Conservation (phyloP, 1,284 basidiomycete species). For the Leucoagaricus sp. region DNA sequence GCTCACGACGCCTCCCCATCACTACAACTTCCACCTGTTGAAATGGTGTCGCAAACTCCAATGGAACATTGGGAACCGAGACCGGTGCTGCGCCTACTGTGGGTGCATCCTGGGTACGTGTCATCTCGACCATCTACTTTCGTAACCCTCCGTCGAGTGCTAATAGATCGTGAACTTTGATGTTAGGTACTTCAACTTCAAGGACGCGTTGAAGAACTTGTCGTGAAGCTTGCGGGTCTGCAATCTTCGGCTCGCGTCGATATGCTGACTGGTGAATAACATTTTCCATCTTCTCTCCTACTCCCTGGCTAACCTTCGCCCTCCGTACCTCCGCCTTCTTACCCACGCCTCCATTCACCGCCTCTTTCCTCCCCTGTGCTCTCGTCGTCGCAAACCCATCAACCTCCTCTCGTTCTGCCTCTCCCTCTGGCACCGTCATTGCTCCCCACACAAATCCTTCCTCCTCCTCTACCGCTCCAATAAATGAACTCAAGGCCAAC, state of each 20-base stretch:
- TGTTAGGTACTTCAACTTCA: neutral
- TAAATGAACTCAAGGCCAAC: neutral
- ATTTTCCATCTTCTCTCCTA: neutral
- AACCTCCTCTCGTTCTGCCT: neutral
- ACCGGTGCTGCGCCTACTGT: neutral
- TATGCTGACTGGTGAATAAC: slow-evolving; percentile 6
- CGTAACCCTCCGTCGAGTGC: slow-evolving; percentile 20
- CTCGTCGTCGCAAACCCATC: neutral
- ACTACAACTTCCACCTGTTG: slow-evolving; percentile 6
- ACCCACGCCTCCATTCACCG: neutral
- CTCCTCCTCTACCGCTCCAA: neutral
- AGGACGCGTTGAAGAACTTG: slow-evolving; percentile 11
- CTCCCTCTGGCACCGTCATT: slow-evolving; percentile 7
- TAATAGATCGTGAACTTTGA: slow-evolving; percentile 18
- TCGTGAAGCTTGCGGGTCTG: neutral
- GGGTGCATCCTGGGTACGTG: slow-evolving; percentile 9
- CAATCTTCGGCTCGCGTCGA: neutral
- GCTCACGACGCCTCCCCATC: slow-evolving; percentile 4
- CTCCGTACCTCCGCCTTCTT: neutral
- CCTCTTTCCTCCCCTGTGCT: neutral
- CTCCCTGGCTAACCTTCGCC: neutral
- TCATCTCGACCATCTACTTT: slow-evolving; percentile 17
- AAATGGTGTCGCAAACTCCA: slow-evolving; percentile 15
- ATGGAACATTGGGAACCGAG: neutral
- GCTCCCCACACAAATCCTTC: slow-evolving; percentile 2